These are phyloP conservation scores for Bauhinia variegata DNA, from an alignment of 306 rosid genomes.

Conservation along the genomic window DNA sequence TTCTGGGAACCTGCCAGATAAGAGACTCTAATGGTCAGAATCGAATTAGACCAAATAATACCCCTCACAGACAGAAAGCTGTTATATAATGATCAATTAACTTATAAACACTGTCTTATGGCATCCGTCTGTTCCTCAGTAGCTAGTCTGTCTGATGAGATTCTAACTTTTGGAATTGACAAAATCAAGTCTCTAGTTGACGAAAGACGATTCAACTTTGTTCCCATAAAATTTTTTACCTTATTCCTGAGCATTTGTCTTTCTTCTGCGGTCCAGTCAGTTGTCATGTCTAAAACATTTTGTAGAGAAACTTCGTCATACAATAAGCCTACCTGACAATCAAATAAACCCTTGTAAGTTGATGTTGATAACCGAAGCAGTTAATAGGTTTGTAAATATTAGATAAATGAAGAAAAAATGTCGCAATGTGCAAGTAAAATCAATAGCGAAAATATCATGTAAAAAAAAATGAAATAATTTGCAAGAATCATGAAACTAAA, in stretches of 20 bases:
- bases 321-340: slow-evolving; percentile 82
- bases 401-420: not conserved
- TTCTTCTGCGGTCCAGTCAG: slow-evolving; percentile 91
- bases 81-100: no score
- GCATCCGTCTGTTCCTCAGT: no score
- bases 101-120: no score
- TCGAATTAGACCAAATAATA: not conserved
- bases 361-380: slow-evolving; percentile 23
- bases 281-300: slow-evolving; percentile 73
- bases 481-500: slow-evolving; percentile 11
- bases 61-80: no score
- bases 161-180: no score
- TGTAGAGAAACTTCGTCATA: slow-evolving; percentile 88
- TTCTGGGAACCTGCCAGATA: not conserved
- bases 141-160: no score
- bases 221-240: slow-evolving; percentile 47
- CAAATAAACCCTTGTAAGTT: slow-evolving; percentile 38
- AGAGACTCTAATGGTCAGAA: slow-evolving; percentile 8
- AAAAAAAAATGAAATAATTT: slow-evolving; percentile 12
- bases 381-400: slow-evolving; percentile 3
- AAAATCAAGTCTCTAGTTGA: no score
- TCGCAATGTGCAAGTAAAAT: slow-evolving; percentile 23
- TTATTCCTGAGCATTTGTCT: slow-evolving; percentile 87
- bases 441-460: slow-evolving; percentile 7
- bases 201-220: no score